Evolutionary conservation across 176 grass and related monocot genomes (phyloP).

Genomic region (Chrysopogon serrulatus): DNA sequence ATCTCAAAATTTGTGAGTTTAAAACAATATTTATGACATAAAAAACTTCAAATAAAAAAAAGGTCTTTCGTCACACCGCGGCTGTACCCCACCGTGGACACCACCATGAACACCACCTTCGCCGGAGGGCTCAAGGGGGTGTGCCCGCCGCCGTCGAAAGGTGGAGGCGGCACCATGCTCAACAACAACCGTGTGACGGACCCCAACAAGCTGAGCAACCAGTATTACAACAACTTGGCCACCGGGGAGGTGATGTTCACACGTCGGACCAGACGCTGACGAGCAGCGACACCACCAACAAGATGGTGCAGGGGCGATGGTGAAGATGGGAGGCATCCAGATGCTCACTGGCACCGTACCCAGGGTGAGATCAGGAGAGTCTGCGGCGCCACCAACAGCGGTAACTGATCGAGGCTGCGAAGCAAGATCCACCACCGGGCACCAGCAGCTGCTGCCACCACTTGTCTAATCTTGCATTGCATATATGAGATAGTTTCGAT

Average conservation of each 20-base stretch:
- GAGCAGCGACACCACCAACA: not conserved
- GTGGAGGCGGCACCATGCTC: not conserved
- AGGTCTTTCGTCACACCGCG: constrained; percentile 30
- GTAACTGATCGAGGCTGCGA: not conserved
- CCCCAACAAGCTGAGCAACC: constrained; percentile 22
- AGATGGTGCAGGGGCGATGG: constrained; percentile 21
- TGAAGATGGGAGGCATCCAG: constrained; percentile 47
- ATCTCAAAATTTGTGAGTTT: no score
- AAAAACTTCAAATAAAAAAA: no score
- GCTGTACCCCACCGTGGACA: constrained; percentile 49
- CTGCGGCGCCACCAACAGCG: constrained; percentile 32
- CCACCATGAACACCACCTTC: constrained; percentile 28
- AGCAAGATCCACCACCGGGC: no score
- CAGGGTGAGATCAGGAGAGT: constrained; percentile 44
- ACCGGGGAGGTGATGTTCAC: constrained; percentile 37
- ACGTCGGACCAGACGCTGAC: constrained; percentile 42
- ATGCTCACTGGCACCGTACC: constrained; percentile 37
- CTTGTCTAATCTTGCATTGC: not conserved
- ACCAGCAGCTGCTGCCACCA: not conserved
- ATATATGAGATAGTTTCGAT: not conserved
- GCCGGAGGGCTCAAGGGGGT: not conserved
- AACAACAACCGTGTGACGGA: constrained; percentile 20
- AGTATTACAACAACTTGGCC: constrained; percentile 22
- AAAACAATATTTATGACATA: no score
- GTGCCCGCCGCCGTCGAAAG: constrained; percentile 16